A percentile compares a stretch with the other conserved stretches of the same genome.
phyloP scores from a whole-genome alignment of 345 rosid genomes.

The Dovyalis caffra region DNA sequence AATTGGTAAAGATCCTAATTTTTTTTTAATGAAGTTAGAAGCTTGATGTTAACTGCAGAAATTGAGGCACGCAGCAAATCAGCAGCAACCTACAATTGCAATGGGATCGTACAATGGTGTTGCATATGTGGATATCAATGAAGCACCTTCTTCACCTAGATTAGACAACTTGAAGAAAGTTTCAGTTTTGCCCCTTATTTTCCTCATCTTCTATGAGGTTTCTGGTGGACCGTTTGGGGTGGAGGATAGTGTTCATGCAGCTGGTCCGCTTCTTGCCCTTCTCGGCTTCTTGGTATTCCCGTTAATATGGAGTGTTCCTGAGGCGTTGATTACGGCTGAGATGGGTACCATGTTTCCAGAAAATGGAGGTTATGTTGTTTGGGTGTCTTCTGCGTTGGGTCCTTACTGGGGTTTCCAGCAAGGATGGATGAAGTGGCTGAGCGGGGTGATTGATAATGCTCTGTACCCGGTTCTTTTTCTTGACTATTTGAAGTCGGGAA shows the following conservation, averaged over 20 bases:
- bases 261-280: conserved; percentile 72
- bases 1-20: too few relatives aligned
- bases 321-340: conserved; percentile 75
- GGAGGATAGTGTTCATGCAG: conserved; percentile 75
- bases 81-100: conserved; percentile 16
- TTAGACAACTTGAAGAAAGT: conserved; percentile 42
- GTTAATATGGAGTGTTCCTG: conserved; percentile 76
- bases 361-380: conserved; percentile 81
- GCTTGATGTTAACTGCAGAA: conserved; percentile 41
- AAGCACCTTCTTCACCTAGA: conserved; percentile 34
- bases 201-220: conserved; percentile 67
- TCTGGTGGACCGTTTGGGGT: conserved; percentile 81
- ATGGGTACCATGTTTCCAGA: conserved; percentile 88
- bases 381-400: conserved; percentile 73
- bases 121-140: conserved; percentile 33
- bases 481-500: conserved; percentile 59
- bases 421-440: conserved; percentile 87
- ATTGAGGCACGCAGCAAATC: conserved; percentile 23
- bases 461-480: conserved; percentile 73
- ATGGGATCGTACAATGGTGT: conserved; percentile 22
- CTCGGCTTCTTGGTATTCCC: conserved; percentile 67
- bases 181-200: conserved; percentile 62
- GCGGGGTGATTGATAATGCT: conserved; percentile 77
- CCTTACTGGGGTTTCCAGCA: conserved; percentile 84
- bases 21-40: not conserved